Evolutionary conservation across 2,329 filamentous ascomycete species (phyloP).

Genomic region (Chaetoscypha palmicola): DNA sequence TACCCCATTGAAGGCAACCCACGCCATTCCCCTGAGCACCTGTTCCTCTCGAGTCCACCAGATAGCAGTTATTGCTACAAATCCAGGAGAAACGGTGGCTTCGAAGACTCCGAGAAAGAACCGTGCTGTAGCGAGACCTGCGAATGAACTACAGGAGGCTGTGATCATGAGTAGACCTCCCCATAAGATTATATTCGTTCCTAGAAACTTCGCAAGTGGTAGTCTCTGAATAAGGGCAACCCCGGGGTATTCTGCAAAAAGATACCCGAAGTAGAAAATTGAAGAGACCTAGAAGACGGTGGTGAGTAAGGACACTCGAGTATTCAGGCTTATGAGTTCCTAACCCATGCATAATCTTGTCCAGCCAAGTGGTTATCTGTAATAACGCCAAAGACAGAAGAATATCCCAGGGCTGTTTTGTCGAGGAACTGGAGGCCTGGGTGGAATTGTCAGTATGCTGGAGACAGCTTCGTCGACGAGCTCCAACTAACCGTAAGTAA

Average conservation of each 20-base stretch:
- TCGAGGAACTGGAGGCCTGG: constrained; percentile 36
- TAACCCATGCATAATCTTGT: constrained; percentile 38
- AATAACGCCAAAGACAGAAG: constrained; percentile 50
- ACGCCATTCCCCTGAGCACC: constrained; percentile 29
- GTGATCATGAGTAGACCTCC: constrained; percentile 39
- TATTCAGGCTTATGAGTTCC: background rate
- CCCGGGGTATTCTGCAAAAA: constrained; percentile 31
- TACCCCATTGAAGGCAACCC: constrained; percentile 47
- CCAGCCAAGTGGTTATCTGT: constrained; percentile 30
- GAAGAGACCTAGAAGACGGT: constrained; percentile 22
- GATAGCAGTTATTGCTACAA: constrained; percentile 40
- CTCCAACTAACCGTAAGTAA: constrained; percentile 28
- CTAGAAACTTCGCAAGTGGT: constrained; percentile 49
- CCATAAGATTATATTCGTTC: constrained; percentile 31
- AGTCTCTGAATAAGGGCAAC: constrained; percentile 31
- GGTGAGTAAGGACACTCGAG: background rate
- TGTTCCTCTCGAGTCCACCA: constrained; percentile 33
- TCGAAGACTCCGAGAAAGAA: constrained; percentile 45
- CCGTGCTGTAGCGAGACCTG: constrained; percentile 40
- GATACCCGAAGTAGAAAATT: constrained; percentile 33
- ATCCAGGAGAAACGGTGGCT: constrained; percentile 43
- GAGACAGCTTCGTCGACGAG: too few species aligned
- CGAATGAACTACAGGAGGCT: constrained; percentile 42
- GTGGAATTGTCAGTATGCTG: constrained; percentile 29
- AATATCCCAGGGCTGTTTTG: constrained; percentile 44